These are phyloP conservation scores for Ceratocystis cubensis DNA, from an alignment of 2,329 filamentous ascomycete species.

Conservation along the genomic window DNA sequence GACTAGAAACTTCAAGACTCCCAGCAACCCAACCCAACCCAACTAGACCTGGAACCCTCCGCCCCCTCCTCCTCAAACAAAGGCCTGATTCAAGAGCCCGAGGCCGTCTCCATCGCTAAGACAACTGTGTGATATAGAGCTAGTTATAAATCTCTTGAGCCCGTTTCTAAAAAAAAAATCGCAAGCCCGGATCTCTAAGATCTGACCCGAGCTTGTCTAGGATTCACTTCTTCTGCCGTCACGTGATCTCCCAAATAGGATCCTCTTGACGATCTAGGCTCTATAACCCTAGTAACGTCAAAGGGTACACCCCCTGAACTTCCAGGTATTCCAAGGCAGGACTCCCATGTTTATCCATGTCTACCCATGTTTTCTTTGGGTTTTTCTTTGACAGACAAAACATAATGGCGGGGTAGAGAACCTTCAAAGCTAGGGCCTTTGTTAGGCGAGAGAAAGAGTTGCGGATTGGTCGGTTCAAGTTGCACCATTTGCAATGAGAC, in stretches of 20 bases:
- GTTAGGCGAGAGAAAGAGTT: conserved; percentile 8
- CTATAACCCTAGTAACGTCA: conserved; percentile 4
- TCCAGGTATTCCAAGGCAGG: neutral
- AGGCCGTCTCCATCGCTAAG: neutral
- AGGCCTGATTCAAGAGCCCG: neutral
- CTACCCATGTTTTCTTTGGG: neutral
- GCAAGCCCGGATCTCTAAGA: neutral
- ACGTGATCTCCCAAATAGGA: neutral
- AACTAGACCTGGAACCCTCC: neutral
- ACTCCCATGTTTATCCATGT: neutral
- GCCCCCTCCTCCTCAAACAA: neutral
- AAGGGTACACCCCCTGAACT: neutral
- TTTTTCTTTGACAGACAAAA: conserved; percentile 6
- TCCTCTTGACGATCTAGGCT: neutral
- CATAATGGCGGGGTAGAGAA: conserved; percentile 7
- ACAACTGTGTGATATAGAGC: neutral
- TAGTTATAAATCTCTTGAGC: neutral
- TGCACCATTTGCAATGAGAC: conserved; percentile 11
- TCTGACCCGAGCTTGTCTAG: neutral
- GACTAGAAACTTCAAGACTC: no score
- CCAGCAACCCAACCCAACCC: neutral
- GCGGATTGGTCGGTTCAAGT: conserved; percentile 9
- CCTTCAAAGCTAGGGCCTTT: conserved; percentile 8
- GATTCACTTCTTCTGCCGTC: neutral
- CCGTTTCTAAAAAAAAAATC: neutral